phyloP scores from a whole-genome alignment of 2,329 filamentous ascomycete species.

The Xylaria polymorpha region DNA sequence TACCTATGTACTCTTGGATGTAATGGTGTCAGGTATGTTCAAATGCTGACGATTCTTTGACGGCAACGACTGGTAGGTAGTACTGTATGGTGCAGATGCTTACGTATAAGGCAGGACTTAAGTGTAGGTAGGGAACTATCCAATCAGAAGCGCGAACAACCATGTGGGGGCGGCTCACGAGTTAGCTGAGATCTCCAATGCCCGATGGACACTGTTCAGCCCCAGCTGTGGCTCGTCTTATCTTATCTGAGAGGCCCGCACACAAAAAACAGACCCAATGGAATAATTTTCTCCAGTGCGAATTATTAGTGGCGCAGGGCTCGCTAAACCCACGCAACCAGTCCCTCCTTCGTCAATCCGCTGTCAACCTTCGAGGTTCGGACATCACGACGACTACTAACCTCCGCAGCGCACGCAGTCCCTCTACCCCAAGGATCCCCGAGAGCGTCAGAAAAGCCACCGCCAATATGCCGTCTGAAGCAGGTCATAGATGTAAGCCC shows the following conservation, averaged over 20 bases:
- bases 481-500: constrained; percentile 85
- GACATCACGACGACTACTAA: constrained; percentile 54
- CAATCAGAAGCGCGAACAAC: background rate
- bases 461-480: constrained; percentile 87
- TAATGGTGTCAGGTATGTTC: background rate
- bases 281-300: constrained; percentile 45
- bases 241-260: constrained; percentile 36
- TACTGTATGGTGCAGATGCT: background rate
- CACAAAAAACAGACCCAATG: constrained; percentile 36
- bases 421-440: constrained; percentile 58
- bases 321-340: constrained; percentile 46
- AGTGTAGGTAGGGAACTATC: background rate
- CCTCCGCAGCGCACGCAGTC: constrained; percentile 54
- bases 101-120: background rate
- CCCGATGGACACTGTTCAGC: constrained; percentile 16
- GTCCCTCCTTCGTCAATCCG: constrained; percentile 44
- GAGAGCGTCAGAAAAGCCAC: constrained; percentile 61
- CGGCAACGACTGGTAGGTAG: background rate
- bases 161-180: no score
- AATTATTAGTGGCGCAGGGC: constrained; percentile 47
- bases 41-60: background rate
- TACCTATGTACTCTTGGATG: no score
- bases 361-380: constrained; percentile 45
- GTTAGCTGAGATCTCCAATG: background rate
- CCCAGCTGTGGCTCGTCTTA: constrained; percentile 37